Conservation (phyloP, 371 early-diverging fungal species). For the Polyrhizophydium stewartii region DNA sequence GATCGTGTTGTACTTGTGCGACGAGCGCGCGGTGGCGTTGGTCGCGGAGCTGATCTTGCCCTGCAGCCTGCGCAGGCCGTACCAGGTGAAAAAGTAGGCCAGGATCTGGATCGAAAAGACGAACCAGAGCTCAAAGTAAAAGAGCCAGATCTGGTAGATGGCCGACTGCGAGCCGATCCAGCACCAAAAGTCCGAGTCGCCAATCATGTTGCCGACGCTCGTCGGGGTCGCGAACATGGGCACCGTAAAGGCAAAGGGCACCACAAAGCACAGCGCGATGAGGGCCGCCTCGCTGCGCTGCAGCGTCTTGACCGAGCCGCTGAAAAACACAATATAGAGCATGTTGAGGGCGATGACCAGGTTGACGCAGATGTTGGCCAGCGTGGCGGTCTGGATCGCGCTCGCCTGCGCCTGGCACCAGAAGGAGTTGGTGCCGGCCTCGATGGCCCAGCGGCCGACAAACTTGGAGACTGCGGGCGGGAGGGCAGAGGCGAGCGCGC, state of each 20-base stretch:
- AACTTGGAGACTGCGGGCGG: neutral
- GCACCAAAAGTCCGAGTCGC: neutral
- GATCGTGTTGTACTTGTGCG: neutral
- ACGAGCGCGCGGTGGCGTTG: no score
- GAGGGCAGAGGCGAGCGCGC: no score
- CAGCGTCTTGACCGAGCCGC: neutral
- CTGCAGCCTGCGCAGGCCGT: neutral
- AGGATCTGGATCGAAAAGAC: neutral
- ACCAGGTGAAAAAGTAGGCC: neutral
- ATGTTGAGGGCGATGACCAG: neutral
- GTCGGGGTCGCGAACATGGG: no score
- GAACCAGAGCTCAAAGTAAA: neutral
- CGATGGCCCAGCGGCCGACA: neutral
- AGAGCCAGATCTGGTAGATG: neutral
- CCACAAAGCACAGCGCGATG: neutral
- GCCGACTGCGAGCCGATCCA: neutral
- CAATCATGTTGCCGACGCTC: neutral
- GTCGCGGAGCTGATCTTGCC: no score
- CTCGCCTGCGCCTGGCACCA: neutral
- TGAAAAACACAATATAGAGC: neutral
- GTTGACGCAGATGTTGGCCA: neutral
- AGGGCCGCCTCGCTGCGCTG: neutral
- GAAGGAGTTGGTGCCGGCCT: neutral
- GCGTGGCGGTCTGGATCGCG: neutral
- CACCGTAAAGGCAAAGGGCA: neutral